Conservation (phyloP, 441 rosid genomes). For the Adansonia madagascariensis region DNA sequence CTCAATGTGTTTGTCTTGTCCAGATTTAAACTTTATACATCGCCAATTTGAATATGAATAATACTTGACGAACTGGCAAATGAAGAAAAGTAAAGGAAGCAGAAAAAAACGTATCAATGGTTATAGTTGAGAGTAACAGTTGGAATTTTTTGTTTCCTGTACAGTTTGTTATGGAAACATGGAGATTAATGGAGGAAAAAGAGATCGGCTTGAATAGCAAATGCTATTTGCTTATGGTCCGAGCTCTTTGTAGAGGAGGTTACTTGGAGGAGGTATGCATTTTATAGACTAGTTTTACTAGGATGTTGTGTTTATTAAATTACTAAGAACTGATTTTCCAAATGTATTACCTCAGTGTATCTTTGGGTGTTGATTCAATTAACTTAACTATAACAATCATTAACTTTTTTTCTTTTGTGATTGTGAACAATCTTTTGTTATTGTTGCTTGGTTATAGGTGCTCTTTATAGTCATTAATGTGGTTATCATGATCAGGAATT, state of each 20-base stretch:
- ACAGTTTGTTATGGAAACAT: conserved; percentile 93
- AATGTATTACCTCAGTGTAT: conserved; percentile 11
- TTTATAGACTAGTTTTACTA: conserved; percentile 2
- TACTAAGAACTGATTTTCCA: not conserved
- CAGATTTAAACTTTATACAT: not conserved
- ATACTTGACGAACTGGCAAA: conserved; percentile 2
- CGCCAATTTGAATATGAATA: conserved; percentile 9
- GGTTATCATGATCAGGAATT: not conserved
- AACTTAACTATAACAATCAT: conserved; percentile 14
- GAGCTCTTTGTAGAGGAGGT: conserved; percentile 81
- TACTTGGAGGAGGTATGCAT: conserved; percentile 72
- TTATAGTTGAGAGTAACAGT: conserved; percentile 24
- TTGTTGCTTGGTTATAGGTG: conserved; percentile 12
- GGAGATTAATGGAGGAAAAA: conserved; percentile 68
- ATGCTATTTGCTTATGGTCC: conserved; percentile 59
- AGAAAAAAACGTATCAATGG: conserved; percentile 8
- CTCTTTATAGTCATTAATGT: conserved; percentile 14
- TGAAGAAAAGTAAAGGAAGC: not conserved
- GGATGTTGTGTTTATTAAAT: conserved; percentile 10
- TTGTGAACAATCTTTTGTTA: conserved; percentile 8
- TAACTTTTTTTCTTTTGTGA: not conserved
- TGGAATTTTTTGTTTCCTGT: conserved; percentile 23
- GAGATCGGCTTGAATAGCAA: conserved; percentile 47
- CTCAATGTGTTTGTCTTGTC: not conserved
- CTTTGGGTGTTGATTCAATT: conserved; percentile 9